Percentiles rank a stretch among this genome's conserved stretches.
Evolutionary conservation across 116 monocot species (phyloP).

Genomic region (Dioscorea cayenensis): DNA sequence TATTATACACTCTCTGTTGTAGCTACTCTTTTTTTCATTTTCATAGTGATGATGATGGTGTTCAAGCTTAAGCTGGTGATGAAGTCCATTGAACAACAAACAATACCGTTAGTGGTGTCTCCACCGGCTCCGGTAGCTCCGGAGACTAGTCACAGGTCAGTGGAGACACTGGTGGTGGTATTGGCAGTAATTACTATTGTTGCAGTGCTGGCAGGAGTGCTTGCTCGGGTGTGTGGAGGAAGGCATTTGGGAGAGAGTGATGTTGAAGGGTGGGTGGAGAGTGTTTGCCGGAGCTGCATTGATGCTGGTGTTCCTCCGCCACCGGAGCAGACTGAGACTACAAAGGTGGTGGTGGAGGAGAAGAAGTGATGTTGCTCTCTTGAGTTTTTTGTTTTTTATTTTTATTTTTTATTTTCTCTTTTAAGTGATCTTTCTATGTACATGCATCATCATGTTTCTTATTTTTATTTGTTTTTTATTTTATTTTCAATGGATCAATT

Average conservation of each 20-base stretch:
- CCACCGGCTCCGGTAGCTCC: slow-evolving; percentile 6
- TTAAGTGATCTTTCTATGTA: too few species aligned
- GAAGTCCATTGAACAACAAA: slow-evolving; percentile 1
- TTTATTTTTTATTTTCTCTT: too few species aligned
- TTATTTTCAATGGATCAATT: too few species aligned
- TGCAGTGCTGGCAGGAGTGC: slow-evolving; percentile 51
- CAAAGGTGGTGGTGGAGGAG: too few species aligned
- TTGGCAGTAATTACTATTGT: slow-evolving; percentile 57
- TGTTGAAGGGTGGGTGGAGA: slow-evolving; percentile 76
- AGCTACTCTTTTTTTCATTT: too few species aligned
- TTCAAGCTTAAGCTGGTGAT: neutral
- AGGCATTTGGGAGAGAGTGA: slow-evolving; percentile 40
- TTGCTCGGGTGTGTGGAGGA: slow-evolving; percentile 60
- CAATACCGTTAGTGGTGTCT: neutral
- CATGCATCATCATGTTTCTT: too few species aligned
- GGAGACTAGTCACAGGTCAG: slow-evolving; percentile 22
- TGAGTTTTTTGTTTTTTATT: too few species aligned
- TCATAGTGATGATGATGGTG: too few species aligned
- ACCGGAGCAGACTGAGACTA: neutral
- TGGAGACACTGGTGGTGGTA: slow-evolving; percentile 72
- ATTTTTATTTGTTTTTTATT: too few species aligned
- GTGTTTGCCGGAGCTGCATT: slow-evolving; percentile 62
- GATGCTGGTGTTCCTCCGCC: slow-evolving; percentile 46
- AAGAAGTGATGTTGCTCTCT: too few species aligned
- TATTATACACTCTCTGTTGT: too few species aligned